A percentile compares a stretch with the other conserved stretches of the same genome.
Evolutionary conservation across 2,329 filamentous ascomycete species (phyloP).

Genomic region (Xylariaceae sp.): DNA sequence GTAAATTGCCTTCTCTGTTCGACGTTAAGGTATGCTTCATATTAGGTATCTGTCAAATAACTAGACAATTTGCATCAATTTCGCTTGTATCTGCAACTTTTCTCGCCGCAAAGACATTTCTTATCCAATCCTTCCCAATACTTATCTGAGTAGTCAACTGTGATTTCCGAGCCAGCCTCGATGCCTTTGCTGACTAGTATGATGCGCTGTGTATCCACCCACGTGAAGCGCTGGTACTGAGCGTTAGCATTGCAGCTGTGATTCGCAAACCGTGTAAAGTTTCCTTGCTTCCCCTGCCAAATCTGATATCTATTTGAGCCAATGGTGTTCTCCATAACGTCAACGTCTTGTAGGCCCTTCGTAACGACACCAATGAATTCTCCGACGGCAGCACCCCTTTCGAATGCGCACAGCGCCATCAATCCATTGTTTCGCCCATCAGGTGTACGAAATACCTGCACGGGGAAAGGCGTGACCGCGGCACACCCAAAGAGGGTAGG

Average conservation of each 20-base stretch:
- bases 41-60: too few relatives aligned
- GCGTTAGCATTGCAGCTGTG: constrained; percentile 56
- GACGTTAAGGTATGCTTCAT: too few relatives aligned
- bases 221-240: constrained; percentile 54
- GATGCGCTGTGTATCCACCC: constrained; percentile 51
- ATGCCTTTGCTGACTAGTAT: constrained; percentile 54
- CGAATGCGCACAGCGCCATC: constrained; percentile 43
- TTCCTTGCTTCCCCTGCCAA: constrained; percentile 52
- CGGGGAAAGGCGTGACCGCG: constrained; percentile 36
- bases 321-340: constrained; percentile 50
- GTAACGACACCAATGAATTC: constrained; percentile 55
- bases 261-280: constrained; percentile 57
- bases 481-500: constrained; percentile 47
- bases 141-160: constrained; percentile 54
- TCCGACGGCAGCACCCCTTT: constrained; percentile 48
- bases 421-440: constrained; percentile 54
- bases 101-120: constrained; percentile 50
- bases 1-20: too few relatives aligned
- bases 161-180: constrained; percentile 49
- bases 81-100: constrained; percentile 43
- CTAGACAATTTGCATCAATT: too few relatives aligned
- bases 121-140: constrained; percentile 56
- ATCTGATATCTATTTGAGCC: constrained; percentile 47
- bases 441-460: constrained; percentile 50
- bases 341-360: constrained; percentile 46